Evolutionary conservation across 1,284 basidiomycete genomes (phyloP).

Genomic region (Pterulicium gracile): DNA sequence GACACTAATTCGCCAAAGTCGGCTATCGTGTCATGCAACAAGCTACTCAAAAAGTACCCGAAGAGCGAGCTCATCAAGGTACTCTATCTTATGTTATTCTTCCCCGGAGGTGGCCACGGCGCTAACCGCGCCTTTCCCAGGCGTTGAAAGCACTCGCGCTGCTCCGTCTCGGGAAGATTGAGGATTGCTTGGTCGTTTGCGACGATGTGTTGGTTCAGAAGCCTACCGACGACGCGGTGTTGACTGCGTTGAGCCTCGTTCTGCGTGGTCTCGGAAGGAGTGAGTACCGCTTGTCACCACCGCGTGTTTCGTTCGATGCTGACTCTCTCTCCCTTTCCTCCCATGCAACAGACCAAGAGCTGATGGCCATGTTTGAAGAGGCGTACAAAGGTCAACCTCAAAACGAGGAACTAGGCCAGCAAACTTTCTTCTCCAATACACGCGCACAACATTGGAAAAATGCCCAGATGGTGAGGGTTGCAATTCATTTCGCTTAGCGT

Average conservation of each 20-base stretch:
- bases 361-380: constrained; percentile 71
- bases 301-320: constrained; percentile 4
- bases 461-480: constrained; percentile 54
- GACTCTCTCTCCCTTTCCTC: constrained; percentile 7
- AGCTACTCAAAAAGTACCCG: constrained; percentile 73
- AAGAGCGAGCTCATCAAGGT: constrained; percentile 67
- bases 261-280: constrained; percentile 66
- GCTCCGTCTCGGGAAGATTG: constrained; percentile 69
- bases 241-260: constrained; percentile 75
- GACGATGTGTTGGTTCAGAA: constrained; percentile 66
- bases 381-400: constrained; percentile 67
- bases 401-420: constrained; percentile 73
- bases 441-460: constrained; percentile 71
- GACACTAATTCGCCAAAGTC: constrained; percentile 80
- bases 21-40: constrained; percentile 74
- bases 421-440: constrained; percentile 77
- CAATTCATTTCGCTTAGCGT: constrained; percentile 10
- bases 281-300: constrained; percentile 24
- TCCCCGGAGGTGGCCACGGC: constrained; percentile 4
- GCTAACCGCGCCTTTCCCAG: constrained; percentile 23
- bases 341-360: constrained; percentile 50
- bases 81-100: constrained; percentile 9
- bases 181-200: constrained; percentile 69
- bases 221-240: constrained; percentile 56
- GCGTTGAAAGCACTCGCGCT: constrained; percentile 79